Conservation (phyloP, 306 rosid genomes). For the Lathyrus aphaca region DNA sequence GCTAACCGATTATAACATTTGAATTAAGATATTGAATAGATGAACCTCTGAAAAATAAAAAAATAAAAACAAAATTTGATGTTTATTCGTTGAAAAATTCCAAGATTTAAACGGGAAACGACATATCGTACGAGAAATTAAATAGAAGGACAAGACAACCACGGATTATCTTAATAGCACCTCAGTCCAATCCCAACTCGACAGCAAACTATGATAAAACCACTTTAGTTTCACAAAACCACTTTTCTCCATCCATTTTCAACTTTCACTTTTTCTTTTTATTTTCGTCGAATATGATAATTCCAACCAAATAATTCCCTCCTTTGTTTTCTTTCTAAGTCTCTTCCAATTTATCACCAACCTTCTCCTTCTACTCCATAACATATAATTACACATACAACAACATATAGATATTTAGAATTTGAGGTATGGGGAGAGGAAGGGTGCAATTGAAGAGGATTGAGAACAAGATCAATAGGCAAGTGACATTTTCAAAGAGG, state of each 20-base stretch:
- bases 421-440: conserved; percentile 66
- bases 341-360: neutral
- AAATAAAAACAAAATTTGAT: too few relatives aligned
- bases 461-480: conserved; percentile 87
- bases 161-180: conserved; percentile 9
- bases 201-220: conserved; percentile 39
- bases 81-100: too few relatives aligned
- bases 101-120: neutral
- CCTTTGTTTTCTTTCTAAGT: neutral
- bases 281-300: conserved; percentile 23
- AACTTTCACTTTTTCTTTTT: conserved; percentile 11
- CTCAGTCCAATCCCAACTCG: conserved; percentile 38
- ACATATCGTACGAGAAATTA: conserved; percentile 22
- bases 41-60: too few relatives aligned
- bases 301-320: conserved; percentile 13
- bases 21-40: too few relatives aligned
- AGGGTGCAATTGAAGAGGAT: conserved; percentile 88
- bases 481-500: conserved; percentile 86
- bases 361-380: neutral
- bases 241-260: neutral
- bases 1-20: too few relatives aligned
- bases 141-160: conserved; percentile 15
- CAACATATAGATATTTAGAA: neutral
- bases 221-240: conserved; percentile 27
- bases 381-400: neutral